Evolutionary conservation across 176 grass and related monocot species (phyloP).

Genomic region (Avena eriantha): DNA sequence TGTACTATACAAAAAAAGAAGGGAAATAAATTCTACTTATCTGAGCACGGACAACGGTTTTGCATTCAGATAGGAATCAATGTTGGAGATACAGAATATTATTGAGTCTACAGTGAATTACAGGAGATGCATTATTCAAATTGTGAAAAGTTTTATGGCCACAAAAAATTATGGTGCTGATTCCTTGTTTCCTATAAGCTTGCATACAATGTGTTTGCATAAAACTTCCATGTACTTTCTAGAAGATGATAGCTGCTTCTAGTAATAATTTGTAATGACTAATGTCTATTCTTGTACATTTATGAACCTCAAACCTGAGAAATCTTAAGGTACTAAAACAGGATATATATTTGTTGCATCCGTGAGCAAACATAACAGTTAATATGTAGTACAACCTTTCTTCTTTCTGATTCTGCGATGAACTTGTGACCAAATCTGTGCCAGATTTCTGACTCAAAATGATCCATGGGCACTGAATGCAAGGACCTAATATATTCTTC

Average conservation of each 20-base stretch:
- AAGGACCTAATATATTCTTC: slow-evolving; percentile 48
- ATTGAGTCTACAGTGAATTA: no score
- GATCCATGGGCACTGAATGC: slow-evolving; percentile 42
- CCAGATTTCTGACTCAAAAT: slow-evolving; percentile 62
- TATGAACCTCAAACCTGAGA: background rate
- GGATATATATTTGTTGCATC: background rate
- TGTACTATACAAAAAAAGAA: background rate
- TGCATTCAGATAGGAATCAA: background rate
- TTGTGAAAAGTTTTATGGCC: background rate
- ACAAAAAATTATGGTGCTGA: background rate
- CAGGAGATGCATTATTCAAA: no score
- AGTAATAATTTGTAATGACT: no score
- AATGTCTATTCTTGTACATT: no score
- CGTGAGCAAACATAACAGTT: background rate
- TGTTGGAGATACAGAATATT: no score
- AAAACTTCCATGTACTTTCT: background rate
- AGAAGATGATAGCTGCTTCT: no score
- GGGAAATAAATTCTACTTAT: background rate
- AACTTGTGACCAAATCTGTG: slow-evolving; percentile 35
- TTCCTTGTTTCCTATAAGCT: background rate
- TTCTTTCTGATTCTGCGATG: slow-evolving; percentile 47
- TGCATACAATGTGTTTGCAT: background rate
- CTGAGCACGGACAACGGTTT: background rate
- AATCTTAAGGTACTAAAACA: background rate
- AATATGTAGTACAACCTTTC: slow-evolving; percentile 47